These are phyloP conservation scores for Saussurea involucrata DNA, from an alignment of 129 eudicot genomes.

Conservation along the genomic window DNA sequence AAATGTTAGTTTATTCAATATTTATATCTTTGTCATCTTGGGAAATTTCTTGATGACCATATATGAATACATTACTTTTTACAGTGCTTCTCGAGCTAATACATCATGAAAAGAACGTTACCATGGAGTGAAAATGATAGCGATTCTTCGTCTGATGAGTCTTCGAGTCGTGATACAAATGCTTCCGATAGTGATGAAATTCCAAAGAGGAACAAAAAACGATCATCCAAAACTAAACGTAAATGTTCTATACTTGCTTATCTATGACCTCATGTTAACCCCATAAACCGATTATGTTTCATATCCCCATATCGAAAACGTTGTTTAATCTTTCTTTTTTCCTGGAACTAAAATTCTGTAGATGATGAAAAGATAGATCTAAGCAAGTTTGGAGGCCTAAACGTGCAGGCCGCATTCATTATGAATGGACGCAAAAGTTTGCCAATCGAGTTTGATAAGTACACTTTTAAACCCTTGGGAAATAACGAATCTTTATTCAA, in stretches of 20 bases:
- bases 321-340: too few species aligned
- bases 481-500: too few species aligned
- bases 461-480: too few species aligned
- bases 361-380: too few species aligned
- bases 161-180: constrained; percentile 44
- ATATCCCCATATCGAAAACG: neutral
- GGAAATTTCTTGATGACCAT: neutral
- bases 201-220: constrained; percentile 30
- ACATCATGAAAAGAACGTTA: constrained; percentile 58
- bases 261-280: too few species aligned
- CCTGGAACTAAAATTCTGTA: too few species aligned
- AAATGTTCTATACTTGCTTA: neutral
- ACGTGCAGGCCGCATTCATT: too few species aligned
- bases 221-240: constrained; percentile 56
- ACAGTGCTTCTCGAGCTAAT: constrained; percentile 1
- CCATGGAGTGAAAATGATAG: constrained; percentile 62
- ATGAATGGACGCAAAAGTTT: too few species aligned
- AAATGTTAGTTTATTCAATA: too few species aligned
- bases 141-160: constrained; percentile 54
- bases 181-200: constrained; percentile 43
- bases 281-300: neutral
- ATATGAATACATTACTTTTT: neutral
- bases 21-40: too few species aligned
- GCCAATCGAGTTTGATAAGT: too few species aligned
- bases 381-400: too few species aligned